These are phyloP conservation scores for carrot (Daucus carota) DNA, from an alignment of 129 eudicot species.

Conservation along the genomic window DH1_v3.0 NC_030381.2:20805001-20805500, in stretches of 20 bases:
- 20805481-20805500: conserved; percentile 11
- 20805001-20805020: neutral
- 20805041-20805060: neutral
- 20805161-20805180: too few species aligned
- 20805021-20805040: neutral
- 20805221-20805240: neutral
- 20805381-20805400: neutral
- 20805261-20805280: neutral
- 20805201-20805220: neutral
- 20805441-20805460: neutral
- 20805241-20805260: neutral
- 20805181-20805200: neutral
- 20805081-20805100: neutral
- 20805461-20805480: conserved; percentile 7
- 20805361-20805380: neutral
- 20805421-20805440: neutral
- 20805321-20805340: neutral
- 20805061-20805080: neutral
- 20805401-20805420: neutral
- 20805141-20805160: too few species aligned
- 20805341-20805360: neutral
- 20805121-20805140: too few species aligned
- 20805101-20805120: too few species aligned
- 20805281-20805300: neutral
- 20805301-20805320: neutral